Percentiles rank a stretch among this genome's conserved stretches.
Conservation (phyloP, 148 eudicot genomes). For the Cornus florida region DNA sequence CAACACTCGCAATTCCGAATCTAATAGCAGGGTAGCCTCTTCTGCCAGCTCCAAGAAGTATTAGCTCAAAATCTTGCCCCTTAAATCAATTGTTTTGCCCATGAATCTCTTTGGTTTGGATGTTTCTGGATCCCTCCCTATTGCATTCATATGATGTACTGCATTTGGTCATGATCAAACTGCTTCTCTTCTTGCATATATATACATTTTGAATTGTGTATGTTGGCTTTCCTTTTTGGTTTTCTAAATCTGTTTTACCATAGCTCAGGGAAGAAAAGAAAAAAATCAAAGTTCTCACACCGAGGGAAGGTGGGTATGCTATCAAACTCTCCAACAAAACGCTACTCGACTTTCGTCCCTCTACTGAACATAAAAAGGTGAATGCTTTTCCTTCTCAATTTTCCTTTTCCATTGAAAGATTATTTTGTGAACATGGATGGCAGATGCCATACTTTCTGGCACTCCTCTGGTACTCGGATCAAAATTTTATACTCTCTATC, state of each 20-base stretch:
- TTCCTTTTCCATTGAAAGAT: neutral
- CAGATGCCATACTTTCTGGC: neutral
- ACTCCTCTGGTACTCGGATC: too few relatives aligned
- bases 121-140: too few relatives aligned
- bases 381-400: slow-evolving; percentile 1
- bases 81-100: too few relatives aligned
- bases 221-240: neutral
- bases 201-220: neutral
- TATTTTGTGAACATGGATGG: neutral
- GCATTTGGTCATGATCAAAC: neutral
- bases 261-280: slow-evolving; percentile 78
- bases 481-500: neutral
- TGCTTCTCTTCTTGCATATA: neutral
- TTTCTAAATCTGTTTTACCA: slow-evolving; percentile 27
- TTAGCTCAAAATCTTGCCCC: too few relatives aligned
- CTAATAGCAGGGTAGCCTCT: too few relatives aligned
- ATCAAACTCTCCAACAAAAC: slow-evolving; percentile 78
- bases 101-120: too few relatives aligned
- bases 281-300: slow-evolving; percentile 72
- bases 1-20: too few relatives aligned
- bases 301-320: slow-evolving; percentile 98
- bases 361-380: slow-evolving; percentile 78
- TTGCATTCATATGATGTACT: neutral
- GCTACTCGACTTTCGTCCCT: slow-evolving; percentile 89
- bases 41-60: too few relatives aligned